Evolutionary conservation across 2,329 filamentous ascomycete genomes (phyloP).

Genomic region (Phialemonium atrogriseum): DNA sequence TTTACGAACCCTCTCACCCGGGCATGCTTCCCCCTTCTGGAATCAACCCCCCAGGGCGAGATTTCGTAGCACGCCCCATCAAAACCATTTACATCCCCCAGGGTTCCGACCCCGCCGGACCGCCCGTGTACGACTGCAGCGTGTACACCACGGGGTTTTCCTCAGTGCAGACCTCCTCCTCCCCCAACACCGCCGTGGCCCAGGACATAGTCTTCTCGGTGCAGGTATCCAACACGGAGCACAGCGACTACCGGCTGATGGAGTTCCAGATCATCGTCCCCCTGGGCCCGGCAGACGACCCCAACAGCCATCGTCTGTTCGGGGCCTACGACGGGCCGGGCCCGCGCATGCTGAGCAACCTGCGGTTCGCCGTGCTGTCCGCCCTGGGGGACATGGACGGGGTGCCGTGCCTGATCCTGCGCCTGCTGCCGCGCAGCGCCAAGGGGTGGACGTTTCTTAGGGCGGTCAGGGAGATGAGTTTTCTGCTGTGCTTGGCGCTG

Average conservation of each 20-base stretch:
- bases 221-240: neutral
- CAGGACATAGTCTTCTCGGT: conserved; percentile 12
- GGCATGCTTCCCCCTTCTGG: no score
- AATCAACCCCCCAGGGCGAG: no score
- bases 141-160: conserved; percentile 2
- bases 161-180: neutral
- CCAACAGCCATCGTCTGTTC: no score
- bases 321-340: conserved; percentile 7
- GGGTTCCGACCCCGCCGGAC: no score
- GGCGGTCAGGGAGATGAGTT: no score
- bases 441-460: no score
- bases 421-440: conserved; percentile 4
- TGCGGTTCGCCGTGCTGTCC: conserved; percentile 12
- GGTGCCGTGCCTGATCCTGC: conserved; percentile 2
- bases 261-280: conserved; percentile 5
- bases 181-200: conserved; percentile 1
- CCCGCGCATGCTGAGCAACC: conserved; percentile 11
- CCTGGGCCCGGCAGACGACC: no score
- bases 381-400: neutral
- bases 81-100: no score
- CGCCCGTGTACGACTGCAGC: neutral
- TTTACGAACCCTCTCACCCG: no score
- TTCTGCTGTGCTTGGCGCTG: no score
- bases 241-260: conserved; percentile 5
- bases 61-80: no score